Evolutionary conservation across 495 filamentous ascomycete genomes (phyloP).

Genomic region (Xylaria longipes): DNA sequence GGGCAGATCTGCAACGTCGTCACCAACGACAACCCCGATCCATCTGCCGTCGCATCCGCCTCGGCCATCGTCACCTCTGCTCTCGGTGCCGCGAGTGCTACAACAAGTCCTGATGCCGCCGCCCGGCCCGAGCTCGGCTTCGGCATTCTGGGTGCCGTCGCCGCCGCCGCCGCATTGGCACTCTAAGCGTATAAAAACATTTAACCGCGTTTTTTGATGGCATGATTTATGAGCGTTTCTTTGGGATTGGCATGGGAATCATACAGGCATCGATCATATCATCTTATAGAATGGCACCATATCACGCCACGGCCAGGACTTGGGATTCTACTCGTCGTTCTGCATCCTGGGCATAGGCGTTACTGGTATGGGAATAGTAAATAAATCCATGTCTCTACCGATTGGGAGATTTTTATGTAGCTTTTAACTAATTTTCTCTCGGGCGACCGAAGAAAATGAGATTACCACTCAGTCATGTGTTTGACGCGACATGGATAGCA

Average conservation of each 20-base stretch:
- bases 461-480: background rate
- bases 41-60: conserved; percentile 39
- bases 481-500: background rate
- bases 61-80: conserved; percentile 36
- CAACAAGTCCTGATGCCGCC: conserved; percentile 32
- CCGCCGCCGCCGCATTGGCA: conserved; percentile 30
- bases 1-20: conserved; percentile 37
- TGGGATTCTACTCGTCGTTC: background rate
- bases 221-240: conserved; percentile 2
- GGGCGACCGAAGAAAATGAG: background rate
- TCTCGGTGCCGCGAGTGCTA: conserved; percentile 32
- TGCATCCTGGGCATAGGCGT: conserved; percentile 8
- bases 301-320: background rate
- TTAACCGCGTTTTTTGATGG: background rate
- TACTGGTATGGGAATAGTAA: background rate
- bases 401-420: background rate
- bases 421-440: background rate
- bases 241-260: background rate
- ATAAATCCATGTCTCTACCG: background rate
- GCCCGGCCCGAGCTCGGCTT: conserved; percentile 34
- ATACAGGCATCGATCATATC: conserved; percentile 12
- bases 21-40: conserved; percentile 30
- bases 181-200: background rate
- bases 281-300: conserved; percentile 16
- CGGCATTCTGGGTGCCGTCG: conserved; percentile 35